Percentiles rank a stretch among this genome's conserved stretches.
Conservation (phyloP, 2,329 filamentous ascomycete genomes). For the Dactylellina leptospora region DNA sequence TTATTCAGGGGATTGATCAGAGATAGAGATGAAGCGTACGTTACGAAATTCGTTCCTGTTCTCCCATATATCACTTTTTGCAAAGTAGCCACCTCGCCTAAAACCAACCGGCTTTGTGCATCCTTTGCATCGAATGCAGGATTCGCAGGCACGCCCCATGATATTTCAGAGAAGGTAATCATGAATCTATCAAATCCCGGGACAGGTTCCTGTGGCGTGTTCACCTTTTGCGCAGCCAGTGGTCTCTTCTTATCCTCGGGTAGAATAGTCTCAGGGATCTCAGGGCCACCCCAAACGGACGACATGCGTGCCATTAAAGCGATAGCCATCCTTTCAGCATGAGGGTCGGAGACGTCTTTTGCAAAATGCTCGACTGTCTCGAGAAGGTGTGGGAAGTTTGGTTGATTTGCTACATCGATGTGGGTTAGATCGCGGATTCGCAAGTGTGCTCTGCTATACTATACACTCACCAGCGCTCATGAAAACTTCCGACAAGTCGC, state of each 20-base stretch:
- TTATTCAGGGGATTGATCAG: neutral
- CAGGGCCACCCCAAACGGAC: slow-evolving; percentile 86
- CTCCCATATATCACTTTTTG: slow-evolving; percentile 92
- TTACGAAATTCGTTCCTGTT: slow-evolving; percentile 81
- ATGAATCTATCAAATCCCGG: slow-evolving; percentile 93
- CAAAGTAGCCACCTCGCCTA: slow-evolving; percentile 84
- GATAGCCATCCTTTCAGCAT: slow-evolving; percentile 78
- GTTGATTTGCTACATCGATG: slow-evolving; percentile 74
- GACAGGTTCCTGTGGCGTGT: slow-evolving; percentile 66
- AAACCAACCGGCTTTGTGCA: slow-evolving; percentile 85
- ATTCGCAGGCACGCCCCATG: slow-evolving; percentile 86
- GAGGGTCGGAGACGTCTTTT: slow-evolving; percentile 75
- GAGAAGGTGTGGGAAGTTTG: slow-evolving; percentile 86
- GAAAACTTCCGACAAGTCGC: slow-evolving; percentile 86
- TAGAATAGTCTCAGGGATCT: slow-evolving; percentile 65
- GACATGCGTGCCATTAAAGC: slow-evolving; percentile 84
- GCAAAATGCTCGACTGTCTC: slow-evolving; percentile 84
- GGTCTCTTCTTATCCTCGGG: slow-evolving; percentile 58
- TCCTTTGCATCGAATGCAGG: slow-evolving; percentile 83
- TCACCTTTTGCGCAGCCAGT: slow-evolving; percentile 63
- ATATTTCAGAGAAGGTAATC: slow-evolving; percentile 83
- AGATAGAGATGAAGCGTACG: slow-evolving; percentile 35
- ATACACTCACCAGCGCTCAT: slow-evolving; percentile 73
- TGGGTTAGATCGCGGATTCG: neutral
- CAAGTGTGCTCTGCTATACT: neutral